A percentile compares a stretch with the other conserved stretches of the same genome.
These are phyloP conservation scores for Hymenochaete sp. DNA, from an alignment of 1,284 basidiomycete species.

Conservation along the genomic window DNA sequence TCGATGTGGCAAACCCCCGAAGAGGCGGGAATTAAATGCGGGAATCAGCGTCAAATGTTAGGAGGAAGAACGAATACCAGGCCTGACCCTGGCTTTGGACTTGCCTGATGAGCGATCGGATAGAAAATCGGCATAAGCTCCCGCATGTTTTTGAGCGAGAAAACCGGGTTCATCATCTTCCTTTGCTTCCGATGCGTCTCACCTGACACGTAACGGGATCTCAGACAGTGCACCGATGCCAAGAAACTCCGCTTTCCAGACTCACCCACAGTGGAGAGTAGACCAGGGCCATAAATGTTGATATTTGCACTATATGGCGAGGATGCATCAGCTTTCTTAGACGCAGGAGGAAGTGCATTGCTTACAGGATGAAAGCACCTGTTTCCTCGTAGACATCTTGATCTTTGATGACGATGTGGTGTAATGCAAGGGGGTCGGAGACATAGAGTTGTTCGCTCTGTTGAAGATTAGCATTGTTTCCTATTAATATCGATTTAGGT, in stretches of 20 bases:
- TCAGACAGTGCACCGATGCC: no score
- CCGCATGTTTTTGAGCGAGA: constrained; percentile 25
- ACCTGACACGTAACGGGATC: constrained; percentile 15
- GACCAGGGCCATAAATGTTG: constrained; percentile 18
- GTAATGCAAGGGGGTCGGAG: constrained; percentile 22
- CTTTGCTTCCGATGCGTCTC: constrained; percentile 23
- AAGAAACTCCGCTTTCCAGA: not conserved
- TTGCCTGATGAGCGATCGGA: constrained; percentile 23
- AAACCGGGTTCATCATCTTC: constrained; percentile 27
- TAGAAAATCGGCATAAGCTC: constrained; percentile 25
- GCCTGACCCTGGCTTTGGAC: not conserved
- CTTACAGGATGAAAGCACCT: constrained; percentile 18
- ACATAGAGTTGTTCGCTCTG: constrained; percentile 18
- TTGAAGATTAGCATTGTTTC: not conserved
- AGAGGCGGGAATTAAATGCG: no score
- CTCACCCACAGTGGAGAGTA: constrained; percentile 21
- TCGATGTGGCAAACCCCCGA: no score
- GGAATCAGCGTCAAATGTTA: constrained; percentile 6
- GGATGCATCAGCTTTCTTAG: no score
- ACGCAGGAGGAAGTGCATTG: not conserved
- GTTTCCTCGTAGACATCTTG: constrained; percentile 26
- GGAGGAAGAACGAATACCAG: not conserved
- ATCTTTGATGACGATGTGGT: constrained; percentile 28
- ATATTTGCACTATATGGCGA: constrained; percentile 8
- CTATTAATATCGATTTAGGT: not conserved